Evolutionary conservation across 139 green algal species (phyloP), one percentile per base, ranked within the genome.

Genomic region (Gonium pectorale): DNA sequence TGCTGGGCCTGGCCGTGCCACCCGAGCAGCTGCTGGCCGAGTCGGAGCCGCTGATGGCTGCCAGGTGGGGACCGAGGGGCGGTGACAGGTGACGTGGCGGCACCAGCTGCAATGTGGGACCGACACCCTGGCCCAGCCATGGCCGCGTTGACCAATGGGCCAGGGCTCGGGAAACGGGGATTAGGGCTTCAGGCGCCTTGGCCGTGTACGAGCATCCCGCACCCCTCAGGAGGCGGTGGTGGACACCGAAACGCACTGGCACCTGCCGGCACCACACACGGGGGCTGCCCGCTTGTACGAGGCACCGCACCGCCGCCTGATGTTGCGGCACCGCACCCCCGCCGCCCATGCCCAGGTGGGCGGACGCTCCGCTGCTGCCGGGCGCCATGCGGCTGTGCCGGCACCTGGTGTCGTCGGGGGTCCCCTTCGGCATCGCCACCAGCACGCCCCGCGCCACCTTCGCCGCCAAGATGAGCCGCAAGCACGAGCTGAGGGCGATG

Each of bases 351-450:
- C 38, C 17, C 89, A 93, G 88, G 80, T 93, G 87, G 94, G 67
- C 91, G 19, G 80, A 96, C 37, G 92, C 92, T 5, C 68, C 80
- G 77, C 74, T 94, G n/a, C 88, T 99, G 79, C 97, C 97, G 2
- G 97, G 97, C 1, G 96, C 95, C 1, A 43, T 84, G 51, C 88
- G 97, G 6, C 89, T 99, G 60, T 62, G 98, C 22, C 67, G 88
- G 26, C 94, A 98, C 88, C 88, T 99, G 29, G 24, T 72, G 26
- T 63, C 24, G 15, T 46, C 87, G 24, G 69, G 79, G 29, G 71
- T 98, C 6, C 90, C 90, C 26, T 84, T 96, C 35, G 96, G 89
- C 0, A 75, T 99, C 5, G 97, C 96, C 44, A 98, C 96, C 59
- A 93, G 77, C 88, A 96, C 93, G 22, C 81, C 88, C 8, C 81